Evolutionary conservation across 2,329 filamentous ascomycete genomes (phyloP).

Genomic region (Huntiella abstrusa): DNA sequence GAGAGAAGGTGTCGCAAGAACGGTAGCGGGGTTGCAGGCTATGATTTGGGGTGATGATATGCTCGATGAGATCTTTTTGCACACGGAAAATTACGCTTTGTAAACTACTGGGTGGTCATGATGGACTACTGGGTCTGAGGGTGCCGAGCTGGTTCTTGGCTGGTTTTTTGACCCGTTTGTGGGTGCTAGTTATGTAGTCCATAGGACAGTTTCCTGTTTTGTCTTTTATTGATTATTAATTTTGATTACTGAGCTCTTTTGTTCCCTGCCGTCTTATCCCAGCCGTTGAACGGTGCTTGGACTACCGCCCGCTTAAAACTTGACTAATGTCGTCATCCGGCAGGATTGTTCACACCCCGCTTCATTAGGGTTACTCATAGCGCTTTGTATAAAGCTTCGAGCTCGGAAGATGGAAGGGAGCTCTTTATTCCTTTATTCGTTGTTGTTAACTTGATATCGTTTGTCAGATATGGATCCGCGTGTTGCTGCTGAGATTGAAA

Average conservation of each 20-base stretch:
- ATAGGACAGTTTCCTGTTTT: not conserved
- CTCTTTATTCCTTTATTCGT: not conserved
- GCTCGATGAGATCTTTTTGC: slow-evolving; percentile 79
- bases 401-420: not conserved
- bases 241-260: slow-evolving; percentile 1
- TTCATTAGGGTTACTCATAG: no score
- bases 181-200: no score
- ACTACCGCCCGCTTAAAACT: no score
- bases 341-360: no score
- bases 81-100: slow-evolving; percentile 87
- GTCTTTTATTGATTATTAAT: not conserved
- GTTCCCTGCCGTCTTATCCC: not conserved
- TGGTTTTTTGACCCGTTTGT: no score
- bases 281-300: no score
- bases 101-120: slow-evolving; percentile 19
- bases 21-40: slow-evolving; percentile 64
- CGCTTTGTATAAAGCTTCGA: not conserved
- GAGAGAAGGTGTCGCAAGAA: slow-evolving; percentile 72
- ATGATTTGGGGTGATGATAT: slow-evolving; percentile 63
- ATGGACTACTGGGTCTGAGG: not conserved
- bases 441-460: no score
- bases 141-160: not conserved
- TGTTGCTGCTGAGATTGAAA: slow-evolving; percentile 7
- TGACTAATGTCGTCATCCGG: no score
- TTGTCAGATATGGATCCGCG: slow-evolving; percentile 3